phyloP scores from a whole-genome alignment of 1,139 yeast species.

The Zygosaccharomyces sapae region DNA sequence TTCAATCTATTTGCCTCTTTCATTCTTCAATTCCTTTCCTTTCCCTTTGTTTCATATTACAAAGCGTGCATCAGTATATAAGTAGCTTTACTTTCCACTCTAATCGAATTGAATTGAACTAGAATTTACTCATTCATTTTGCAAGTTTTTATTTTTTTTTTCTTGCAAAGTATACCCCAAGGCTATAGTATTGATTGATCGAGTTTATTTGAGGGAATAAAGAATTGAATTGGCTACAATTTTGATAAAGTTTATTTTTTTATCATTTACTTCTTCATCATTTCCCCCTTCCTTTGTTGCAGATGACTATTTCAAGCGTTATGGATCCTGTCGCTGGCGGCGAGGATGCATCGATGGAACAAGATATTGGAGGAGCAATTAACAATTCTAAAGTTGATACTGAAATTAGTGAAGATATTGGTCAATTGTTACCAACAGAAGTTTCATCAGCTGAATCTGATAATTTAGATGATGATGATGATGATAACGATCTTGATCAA shows the following conservation, averaged over 20 bases:
- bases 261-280: neutral
- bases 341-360: slow-evolving; percentile 3
- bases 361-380: slow-evolving; percentile 5
- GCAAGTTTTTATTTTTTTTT: neutral
- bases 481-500: slow-evolving; percentile 12
- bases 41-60: neutral
- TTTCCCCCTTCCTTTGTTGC: neutral
- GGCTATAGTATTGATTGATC: neutral
- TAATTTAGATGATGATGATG: slow-evolving; percentile 15
- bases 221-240: neutral
- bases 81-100: neutral
- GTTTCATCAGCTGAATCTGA: slow-evolving; percentile 23
- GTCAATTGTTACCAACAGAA: slow-evolving; percentile 21
- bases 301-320: slow-evolving; percentile 5
- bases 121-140: neutral
- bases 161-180: neutral
- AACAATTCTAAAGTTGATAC: slow-evolving; percentile 14
- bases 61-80: slow-evolving; percentile 1
- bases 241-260: neutral
- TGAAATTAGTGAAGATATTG: slow-evolving; percentile 23
- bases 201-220: neutral
- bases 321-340: slow-evolving; percentile 4
- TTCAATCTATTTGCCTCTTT: neutral
- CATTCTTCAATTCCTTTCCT: neutral
- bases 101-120: neutral